A percentile compares a stretch with the other conserved stretches of the same genome.
These are phyloP conservation scores for Beauveria medogensis DNA, from an alignment of 2,329 filamentous ascomycete species.

Conservation along the genomic window DNA sequence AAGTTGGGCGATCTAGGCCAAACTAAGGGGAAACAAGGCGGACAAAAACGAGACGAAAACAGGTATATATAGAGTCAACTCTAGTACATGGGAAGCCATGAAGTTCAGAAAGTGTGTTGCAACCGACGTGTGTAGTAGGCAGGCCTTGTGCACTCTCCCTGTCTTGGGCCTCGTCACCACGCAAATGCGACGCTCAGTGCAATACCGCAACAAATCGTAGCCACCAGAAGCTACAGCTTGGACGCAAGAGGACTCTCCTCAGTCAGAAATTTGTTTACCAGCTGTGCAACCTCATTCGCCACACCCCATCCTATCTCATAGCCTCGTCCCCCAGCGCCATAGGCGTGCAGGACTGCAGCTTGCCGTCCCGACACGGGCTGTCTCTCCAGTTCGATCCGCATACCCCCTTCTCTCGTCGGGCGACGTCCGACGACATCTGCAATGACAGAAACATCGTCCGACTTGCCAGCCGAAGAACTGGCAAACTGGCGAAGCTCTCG, in stretches of 20 bases:
- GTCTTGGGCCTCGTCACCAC: neutral
- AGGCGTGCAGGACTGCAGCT: slow-evolving; percentile 39
- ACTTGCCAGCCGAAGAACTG: slow-evolving; percentile 11
- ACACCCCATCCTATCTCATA: slow-evolving; percentile 55
- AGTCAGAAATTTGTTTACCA: neutral
- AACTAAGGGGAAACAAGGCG: neutral
- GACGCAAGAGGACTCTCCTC: neutral
- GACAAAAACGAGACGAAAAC: neutral
- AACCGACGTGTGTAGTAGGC: neutral
- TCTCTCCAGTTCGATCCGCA: slow-evolving; percentile 19
- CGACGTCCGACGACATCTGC: slow-evolving; percentile 37
- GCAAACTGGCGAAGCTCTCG: slow-evolving; percentile 22
- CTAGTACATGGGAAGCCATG: neutral
- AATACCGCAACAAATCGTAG: no score
- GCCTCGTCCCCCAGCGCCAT: slow-evolving; percentile 53
- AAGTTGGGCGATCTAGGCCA: neutral
- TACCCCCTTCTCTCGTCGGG: slow-evolving; percentile 35
- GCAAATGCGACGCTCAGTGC: neutral
- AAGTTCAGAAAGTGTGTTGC: neutral
- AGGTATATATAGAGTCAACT: neutral
- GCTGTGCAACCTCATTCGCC: slow-evolving; percentile 37
- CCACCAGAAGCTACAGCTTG: neutral
- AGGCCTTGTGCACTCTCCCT: neutral
- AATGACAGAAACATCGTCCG: slow-evolving; percentile 25
- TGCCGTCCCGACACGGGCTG: neutral